phyloP scores from a whole-genome alignment of 2,329 filamentous ascomycete genomes.

The Cladophialophora exuberans region DNA sequence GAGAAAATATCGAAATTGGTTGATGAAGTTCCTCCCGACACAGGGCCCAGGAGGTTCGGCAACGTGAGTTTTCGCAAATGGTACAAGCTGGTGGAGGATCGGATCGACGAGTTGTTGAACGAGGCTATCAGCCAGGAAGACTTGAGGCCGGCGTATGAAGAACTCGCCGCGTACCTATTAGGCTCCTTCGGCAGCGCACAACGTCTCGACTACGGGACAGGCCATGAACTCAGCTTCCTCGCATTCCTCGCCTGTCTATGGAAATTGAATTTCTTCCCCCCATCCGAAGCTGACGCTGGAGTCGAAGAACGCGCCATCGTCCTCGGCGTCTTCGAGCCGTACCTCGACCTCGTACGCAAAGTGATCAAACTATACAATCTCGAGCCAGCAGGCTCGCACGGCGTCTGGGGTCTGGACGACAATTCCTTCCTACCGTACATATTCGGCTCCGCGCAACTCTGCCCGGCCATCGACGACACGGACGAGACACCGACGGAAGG shows the following conservation, averaged over 20 bases:
- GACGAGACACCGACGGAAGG: conserved; percentile 76
- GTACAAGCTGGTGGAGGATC: conserved; percentile 69
- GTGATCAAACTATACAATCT: conserved; percentile 90
- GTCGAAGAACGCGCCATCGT: conserved; percentile 78
- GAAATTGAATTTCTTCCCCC: conserved; percentile 80
- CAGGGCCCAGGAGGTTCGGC: conserved; percentile 85
- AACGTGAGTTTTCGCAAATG: conserved; percentile 89
- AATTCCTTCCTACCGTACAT: conserved; percentile 94
- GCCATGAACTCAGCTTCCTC: conserved; percentile 92
- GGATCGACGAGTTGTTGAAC: conserved; percentile 59
- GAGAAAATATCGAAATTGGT: conserved; percentile 67
- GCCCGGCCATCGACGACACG: conserved; percentile 68
- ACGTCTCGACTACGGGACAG: conserved; percentile 91
- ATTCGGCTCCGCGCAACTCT: conserved; percentile 88
- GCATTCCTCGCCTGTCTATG: conserved; percentile 89
- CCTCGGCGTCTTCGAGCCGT: conserved; percentile 80
- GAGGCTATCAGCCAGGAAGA: conserved; percentile 59
- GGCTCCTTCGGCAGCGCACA: conserved; percentile 88
- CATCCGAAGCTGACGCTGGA: conserved; percentile 37
- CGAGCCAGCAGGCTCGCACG: conserved; percentile 93
- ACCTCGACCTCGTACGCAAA: conserved; percentile 76
- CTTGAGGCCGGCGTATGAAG: conserved; percentile 56
- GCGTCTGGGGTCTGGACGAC: conserved; percentile 98
- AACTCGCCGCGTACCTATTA: conserved; percentile 78
- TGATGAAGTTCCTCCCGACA: conserved; percentile 78